phyloP scores from a whole-genome alignment of 129 eudicot species.

The Flaveria bidentis region DNA sequence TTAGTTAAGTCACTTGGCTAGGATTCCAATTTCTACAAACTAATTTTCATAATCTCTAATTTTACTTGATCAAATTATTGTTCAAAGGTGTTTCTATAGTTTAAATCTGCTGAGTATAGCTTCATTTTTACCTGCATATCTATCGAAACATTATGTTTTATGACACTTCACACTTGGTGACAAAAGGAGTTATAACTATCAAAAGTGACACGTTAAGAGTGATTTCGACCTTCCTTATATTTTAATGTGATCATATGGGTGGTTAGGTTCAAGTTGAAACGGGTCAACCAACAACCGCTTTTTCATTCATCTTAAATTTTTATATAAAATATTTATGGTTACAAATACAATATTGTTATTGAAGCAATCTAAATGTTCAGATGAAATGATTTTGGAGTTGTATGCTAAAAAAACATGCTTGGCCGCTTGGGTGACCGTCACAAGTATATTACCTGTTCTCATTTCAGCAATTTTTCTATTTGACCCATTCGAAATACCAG shows the following conservation, averaged over 20 bases:
- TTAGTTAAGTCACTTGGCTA: not conserved
- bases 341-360: not conserved
- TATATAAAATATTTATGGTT: not conserved
- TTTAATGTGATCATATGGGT: not conserved
- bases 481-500: not conserved
- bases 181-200: not conserved
- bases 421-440: not conserved
- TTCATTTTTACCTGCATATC: not conserved
- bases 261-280: not conserved
- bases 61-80: not conserved
- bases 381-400: not conserved
- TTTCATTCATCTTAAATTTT: not conserved
- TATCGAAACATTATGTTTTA: conserved; percentile 4
- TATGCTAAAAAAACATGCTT: not conserved
- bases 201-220: not conserved
- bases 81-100: not conserved
- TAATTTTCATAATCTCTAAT: not conserved
- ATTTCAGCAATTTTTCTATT: not conserved
- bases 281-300: not conserved
- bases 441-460: not conserved
- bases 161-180: conserved; percentile 5
- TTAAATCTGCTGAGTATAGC: not conserved
- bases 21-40: not conserved
- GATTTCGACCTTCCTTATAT: not conserved
- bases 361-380: not conserved